phyloP scores from a whole-genome alignment of 768 basidiomycete genomes.

The Boletus sensibilis region DNA sequence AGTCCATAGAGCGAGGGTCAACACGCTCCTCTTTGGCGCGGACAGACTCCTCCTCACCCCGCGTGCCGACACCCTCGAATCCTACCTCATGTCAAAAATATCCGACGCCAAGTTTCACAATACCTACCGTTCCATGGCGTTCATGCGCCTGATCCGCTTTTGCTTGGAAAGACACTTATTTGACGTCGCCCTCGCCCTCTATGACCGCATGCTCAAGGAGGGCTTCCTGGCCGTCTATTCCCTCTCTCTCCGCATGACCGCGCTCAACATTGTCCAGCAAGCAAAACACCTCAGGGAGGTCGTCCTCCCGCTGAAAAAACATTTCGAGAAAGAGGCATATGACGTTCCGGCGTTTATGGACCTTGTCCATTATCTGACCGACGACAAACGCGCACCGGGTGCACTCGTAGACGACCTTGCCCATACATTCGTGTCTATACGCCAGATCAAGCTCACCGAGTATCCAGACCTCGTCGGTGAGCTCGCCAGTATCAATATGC shows the following conservation, averaged over 20 bases:
- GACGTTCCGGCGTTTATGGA: conserved; percentile 28
- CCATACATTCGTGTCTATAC: conserved; percentile 19
- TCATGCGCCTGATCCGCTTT: conserved; percentile 39
- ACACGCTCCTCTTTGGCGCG: conserved; percentile 26
- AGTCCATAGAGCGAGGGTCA: conserved; percentile 23
- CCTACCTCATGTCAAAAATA: conserved; percentile 23
- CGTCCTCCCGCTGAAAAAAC: conserved; percentile 1
- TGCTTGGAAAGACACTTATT: conserved; percentile 41
- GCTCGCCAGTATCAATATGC: conserved; percentile 38
- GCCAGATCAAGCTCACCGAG: conserved; percentile 22
- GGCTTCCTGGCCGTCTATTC: conserved; percentile 38
- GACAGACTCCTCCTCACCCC: conserved; percentile 28
- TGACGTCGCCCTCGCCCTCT: conserved; percentile 39
- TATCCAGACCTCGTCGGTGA: conserved; percentile 36
- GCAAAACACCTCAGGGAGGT: conserved; percentile 1
- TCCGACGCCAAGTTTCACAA: conserved; percentile 29
- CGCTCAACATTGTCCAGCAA: conserved; percentile 27
- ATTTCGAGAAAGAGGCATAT: conserved; percentile 18
- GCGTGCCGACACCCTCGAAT: conserved; percentile 17
- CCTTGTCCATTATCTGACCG: conserved; percentile 23
- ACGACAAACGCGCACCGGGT: conserved; percentile 13
- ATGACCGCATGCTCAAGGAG: conserved; percentile 42
- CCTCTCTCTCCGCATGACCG: conserved; percentile 43
- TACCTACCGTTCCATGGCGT: conserved; percentile 31
- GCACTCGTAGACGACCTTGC: conserved; percentile 24